Conservation (phyloP, 768 basidiomycete species). For the Bullera alba region DNA sequence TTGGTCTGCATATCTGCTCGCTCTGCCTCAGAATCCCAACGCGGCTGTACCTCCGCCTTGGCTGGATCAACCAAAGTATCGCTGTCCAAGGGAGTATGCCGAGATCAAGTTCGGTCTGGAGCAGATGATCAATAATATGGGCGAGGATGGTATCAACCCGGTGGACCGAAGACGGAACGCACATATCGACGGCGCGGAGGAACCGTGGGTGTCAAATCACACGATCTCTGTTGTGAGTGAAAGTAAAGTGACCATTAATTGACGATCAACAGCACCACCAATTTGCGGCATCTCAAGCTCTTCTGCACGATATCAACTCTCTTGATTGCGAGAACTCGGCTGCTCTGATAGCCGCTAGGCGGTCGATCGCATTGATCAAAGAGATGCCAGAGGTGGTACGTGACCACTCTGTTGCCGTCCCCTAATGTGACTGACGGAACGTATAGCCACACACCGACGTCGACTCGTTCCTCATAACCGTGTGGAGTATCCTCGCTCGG, state of each 20-base stretch:
- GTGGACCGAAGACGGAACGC: slow-evolving; percentile 18
- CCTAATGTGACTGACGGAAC: background rate
- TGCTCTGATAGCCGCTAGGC: slow-evolving; percentile 22
- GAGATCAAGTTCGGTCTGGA: slow-evolving; percentile 26
- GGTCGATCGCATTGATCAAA: slow-evolving; percentile 17
- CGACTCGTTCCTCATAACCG: slow-evolving; percentile 24
- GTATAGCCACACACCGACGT: slow-evolving; percentile 27
- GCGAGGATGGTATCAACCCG: slow-evolving; percentile 29
- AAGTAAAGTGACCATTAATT: background rate
- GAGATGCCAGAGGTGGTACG: slow-evolving; percentile 9
- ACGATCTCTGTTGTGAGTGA: slow-evolving; percentile 25
- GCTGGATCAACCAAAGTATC: slow-evolving; percentile 32
- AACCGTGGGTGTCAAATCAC: slow-evolving; percentile 16
- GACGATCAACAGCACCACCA: slow-evolving; percentile 28
- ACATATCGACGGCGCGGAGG: slow-evolving; percentile 11
- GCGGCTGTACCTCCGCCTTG: slow-evolving; percentile 14
- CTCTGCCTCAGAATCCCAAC: background rate
- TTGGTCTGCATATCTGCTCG: slow-evolving; percentile 12
- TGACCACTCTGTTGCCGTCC: background rate
- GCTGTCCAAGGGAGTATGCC: slow-evolving; percentile 20
- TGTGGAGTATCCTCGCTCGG: slow-evolving; percentile 33
- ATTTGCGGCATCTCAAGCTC: slow-evolving; percentile 23
- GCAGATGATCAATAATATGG: slow-evolving; percentile 16
- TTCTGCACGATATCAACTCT: slow-evolving; percentile 37
- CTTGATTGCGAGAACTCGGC: slow-evolving; percentile 28